Evolutionary conservation across 2,329 filamentous ascomycete species (phyloP), one percentile per base, ranked within the genome.

Genomic region (Chalara sp.): DNA sequence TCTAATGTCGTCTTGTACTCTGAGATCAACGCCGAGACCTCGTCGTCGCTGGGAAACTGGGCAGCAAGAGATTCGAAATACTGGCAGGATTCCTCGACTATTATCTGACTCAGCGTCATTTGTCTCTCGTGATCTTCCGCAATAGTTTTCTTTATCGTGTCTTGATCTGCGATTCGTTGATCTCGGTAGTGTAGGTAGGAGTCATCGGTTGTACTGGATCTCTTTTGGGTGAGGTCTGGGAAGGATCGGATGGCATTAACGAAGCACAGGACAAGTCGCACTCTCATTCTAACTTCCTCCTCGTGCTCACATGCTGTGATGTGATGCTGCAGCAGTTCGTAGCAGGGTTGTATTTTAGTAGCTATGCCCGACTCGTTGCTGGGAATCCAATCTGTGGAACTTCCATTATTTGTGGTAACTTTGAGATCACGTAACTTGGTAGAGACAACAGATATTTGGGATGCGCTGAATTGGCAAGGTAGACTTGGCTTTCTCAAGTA

Each of bases 41-140:
- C 13, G 41, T 43, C 41, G 41, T 43, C 41, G 41, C 41, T 4
- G 21, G 41, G 41, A 4, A 43, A 43, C 41, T 43, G 41, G 41
- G 41, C 41, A 43, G 41, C 41, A 43, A 43, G 41, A 43, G 41
- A 43, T 43, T 43, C 41, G 41, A 43, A 43, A 43, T 43, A 43
- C 41, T 43, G 41, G 41, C 41, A 4, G 3, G 41, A 43, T 43
- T 43, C 41, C 41, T 29, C 41, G 21, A 10, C 41, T 43, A 43
- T 43, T 43, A 43, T 43, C 41, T 43, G 41, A 3, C 41, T 43
- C 21, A 43, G 41, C 21, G 41, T 43, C 41, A 43, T 43, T 11
- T 4, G 13, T 43, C 13, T 43, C 41, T 43, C 41, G 11, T 43
- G 4, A 43, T 43, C 41, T 43, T 43, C 41, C 4, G 13, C 4